Evolutionary conservation across 2,329 filamentous ascomycete genomes (phyloP).

Genomic region (Cryoendolithus antarcticus): DNA sequence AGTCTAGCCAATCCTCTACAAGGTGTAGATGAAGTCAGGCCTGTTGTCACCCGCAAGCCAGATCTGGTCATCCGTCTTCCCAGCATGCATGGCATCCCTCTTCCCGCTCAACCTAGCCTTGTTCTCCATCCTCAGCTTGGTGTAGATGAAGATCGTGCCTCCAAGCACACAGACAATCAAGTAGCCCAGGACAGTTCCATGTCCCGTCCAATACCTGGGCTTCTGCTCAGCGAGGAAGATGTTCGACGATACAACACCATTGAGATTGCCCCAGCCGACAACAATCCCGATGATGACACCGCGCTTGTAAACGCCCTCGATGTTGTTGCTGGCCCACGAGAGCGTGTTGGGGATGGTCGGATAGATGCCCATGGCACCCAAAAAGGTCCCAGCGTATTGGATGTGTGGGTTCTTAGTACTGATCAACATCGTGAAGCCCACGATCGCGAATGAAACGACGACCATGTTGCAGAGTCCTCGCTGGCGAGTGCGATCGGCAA

Average conservation of each 20-base stretch:
- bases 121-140: slow-evolving; percentile 56
- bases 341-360: slow-evolving; percentile 79
- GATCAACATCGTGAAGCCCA: slow-evolving; percentile 69
- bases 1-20: slow-evolving; percentile 5
- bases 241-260: slow-evolving; percentile 75
- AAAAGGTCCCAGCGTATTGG: slow-evolving; percentile 71
- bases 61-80: slow-evolving; percentile 51
- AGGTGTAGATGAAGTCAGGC: slow-evolving; percentile 21
- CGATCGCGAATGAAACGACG: slow-evolving; percentile 56
- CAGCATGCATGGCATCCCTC: slow-evolving; percentile 53
- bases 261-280: slow-evolving; percentile 82
- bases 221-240: slow-evolving; percentile 46
- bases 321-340: slow-evolving; percentile 77
- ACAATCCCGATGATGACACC: slow-evolving; percentile 78
- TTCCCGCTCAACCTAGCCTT: slow-evolving; percentile 50
- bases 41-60: slow-evolving; percentile 56
- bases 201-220: slow-evolving; percentile 40
- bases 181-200: slow-evolving; percentile 64
- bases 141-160: slow-evolving; percentile 54
- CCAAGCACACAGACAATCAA: slow-evolving; percentile 55
- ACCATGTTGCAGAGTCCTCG: slow-evolving; percentile 71
- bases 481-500: slow-evolving; percentile 60
- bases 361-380: slow-evolving; percentile 80
- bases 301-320: slow-evolving; percentile 81
- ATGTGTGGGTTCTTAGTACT: slow-evolving; percentile 50